Evolutionary conservation across 345 rosid genomes (phyloP), one percentile per base, ranked within the genome.

Genomic region (Streptanthus diversifolius): DNA sequence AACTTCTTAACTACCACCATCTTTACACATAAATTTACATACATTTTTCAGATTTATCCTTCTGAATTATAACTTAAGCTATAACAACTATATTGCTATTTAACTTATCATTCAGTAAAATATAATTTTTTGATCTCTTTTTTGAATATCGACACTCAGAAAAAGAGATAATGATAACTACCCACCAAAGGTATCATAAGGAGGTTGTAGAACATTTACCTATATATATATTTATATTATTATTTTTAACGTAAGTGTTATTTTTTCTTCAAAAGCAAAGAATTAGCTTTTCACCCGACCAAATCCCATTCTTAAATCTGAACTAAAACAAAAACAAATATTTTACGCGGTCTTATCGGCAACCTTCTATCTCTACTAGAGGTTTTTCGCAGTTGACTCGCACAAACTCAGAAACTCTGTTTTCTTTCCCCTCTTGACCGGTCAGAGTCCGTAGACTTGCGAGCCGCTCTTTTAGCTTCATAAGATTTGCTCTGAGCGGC

Each of bases 401-500:
- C 18, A 49, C 39, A 55, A 48, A 33, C n/a, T 75, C 43, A 68
- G 4, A 32, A 51, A 53, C 74, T 53, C 25, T 61, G 63, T 52
- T 68, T 68, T 52, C 33, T 33, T 49, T 52, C 63, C 29, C 8
- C 32, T 8, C 39, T 60, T n/a, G 57, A 43, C 14, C 21, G 24
- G 51, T 15, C 27, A 54, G 51, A 53, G 27, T 62, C 74, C 3
- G 58, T 75, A 43, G 74, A 68, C 70, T 69, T 61, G 58, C 70
- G 52, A 69, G 70, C 74, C 40, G 29, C 51, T 65, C 68, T 71
- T 66, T 37, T 53, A 24, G n/a, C 56, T 51, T 75, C 72, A 8
- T 43, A 14, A 53, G 75, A 65, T 39, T 73, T 72, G 44, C 83
- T 56, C 67, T 88, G 93, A 65, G 82, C 69, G n/a, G 83, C 77